These are phyloP conservation scores for Didymellaceae sp. DNA, from an alignment of 2,329 filamentous ascomycete genomes.

Conservation along the genomic window DNA sequence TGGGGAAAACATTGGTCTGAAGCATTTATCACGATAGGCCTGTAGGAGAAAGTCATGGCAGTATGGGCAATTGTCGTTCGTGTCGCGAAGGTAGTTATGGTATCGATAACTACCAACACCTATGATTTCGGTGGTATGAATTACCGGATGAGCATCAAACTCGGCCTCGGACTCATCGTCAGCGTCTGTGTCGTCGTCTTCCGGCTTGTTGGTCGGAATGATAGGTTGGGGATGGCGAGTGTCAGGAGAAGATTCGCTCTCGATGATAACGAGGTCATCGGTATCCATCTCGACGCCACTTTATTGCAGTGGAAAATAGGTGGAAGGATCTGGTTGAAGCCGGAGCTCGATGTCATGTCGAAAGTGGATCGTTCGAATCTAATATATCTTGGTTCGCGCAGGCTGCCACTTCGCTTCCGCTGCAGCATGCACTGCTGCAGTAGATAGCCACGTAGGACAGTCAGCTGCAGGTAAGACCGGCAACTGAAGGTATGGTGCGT, in stretches of 20 bases:
- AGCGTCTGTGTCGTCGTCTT: not conserved
- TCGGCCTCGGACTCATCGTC: not conserved
- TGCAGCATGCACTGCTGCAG: too few relatives aligned
- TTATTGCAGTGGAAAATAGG: too few relatives aligned
- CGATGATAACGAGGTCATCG: conserved; percentile 26
- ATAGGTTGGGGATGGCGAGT: not conserved
- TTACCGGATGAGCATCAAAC: not conserved
- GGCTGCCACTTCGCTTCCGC: too few relatives aligned
- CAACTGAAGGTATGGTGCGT: too few relatives aligned
- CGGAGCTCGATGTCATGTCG: not conserved
- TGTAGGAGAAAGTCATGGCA: conserved; percentile 11
- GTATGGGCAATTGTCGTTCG: conserved; percentile 4
- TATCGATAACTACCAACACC: not conserved
- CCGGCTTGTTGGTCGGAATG: not conserved
- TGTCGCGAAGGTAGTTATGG: conserved; percentile 3
- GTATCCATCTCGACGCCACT: conserved; percentile 15
- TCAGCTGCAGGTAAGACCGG: too few relatives aligned
- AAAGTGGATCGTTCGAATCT: too few relatives aligned
- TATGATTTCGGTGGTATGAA: not conserved
- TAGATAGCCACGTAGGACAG: too few relatives aligned
- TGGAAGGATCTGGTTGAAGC: not conserved
- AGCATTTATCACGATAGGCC: not conserved
- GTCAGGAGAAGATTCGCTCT: not conserved
- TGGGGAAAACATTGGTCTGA: not conserved
- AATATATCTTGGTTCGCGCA: too few relatives aligned